Evolutionary conservation across 1,284 basidiomycete genomes (phyloP).

Genomic region (Stygiomarasmius scandens): DNA sequence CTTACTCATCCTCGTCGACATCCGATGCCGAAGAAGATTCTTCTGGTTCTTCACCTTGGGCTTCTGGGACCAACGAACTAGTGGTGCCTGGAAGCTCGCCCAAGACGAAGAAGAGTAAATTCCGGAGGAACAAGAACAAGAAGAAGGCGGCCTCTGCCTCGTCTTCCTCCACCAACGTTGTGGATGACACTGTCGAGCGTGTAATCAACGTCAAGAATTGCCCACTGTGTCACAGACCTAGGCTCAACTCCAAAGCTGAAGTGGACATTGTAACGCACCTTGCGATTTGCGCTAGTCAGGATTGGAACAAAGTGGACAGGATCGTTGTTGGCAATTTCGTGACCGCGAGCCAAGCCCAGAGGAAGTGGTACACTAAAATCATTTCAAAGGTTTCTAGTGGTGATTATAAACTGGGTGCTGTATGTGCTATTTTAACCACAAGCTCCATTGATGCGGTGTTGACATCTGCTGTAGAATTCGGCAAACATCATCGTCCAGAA

Average conservation of each 20-base stretch:
- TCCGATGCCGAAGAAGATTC: neutral
- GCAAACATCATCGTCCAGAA: constrained; percentile 98
- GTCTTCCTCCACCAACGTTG: constrained; percentile 10
- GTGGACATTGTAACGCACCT: constrained; percentile 93
- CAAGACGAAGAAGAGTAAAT: constrained; percentile 15
- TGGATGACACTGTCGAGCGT: constrained; percentile 69
- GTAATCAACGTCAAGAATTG: constrained; percentile 96
- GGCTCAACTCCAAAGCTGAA: constrained; percentile 85
- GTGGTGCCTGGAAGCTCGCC: neutral
- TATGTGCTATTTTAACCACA: constrained; percentile 41
- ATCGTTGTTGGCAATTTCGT: constrained; percentile 96
- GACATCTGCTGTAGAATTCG: constrained; percentile 63
- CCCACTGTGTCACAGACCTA: constrained; percentile 89
- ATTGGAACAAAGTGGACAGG: constrained; percentile 88
- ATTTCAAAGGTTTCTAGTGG: constrained; percentile 85
- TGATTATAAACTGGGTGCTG: constrained; percentile 88
- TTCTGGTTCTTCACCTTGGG: constrained; percentile 2
- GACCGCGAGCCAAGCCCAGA: constrained; percentile 92
- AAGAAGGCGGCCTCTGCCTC: constrained; percentile 42
- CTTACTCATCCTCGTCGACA: constrained; percentile 1
- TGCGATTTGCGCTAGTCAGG: constrained; percentile 90
- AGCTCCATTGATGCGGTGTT: constrained; percentile 1
- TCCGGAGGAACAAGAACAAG: constrained; percentile 34
- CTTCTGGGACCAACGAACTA: neutral
- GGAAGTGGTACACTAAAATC: constrained; percentile 95